Percentiles rank a stretch among this genome's conserved stretches.
Evolutionary conservation across 805 yeast species (phyloP).

Genomic region (Pichia kluyveri): DNA sequence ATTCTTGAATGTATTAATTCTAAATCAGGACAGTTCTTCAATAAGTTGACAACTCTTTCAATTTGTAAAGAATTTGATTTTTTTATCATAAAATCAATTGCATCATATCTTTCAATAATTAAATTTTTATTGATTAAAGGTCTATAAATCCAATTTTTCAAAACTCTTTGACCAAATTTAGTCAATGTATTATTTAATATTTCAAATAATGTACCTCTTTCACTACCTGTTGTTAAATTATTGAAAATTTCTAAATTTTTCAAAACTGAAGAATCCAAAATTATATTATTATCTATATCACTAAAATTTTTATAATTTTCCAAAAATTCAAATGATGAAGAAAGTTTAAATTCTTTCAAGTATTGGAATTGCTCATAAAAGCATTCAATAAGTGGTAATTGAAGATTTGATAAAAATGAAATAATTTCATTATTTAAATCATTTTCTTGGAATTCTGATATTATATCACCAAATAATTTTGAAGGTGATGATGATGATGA

Average conservation of each 20-base stretch:
- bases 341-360: constrained; percentile 54
- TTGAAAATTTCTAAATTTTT: constrained; percentile 66
- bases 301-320: constrained; percentile 47
- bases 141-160: constrained; percentile 63
- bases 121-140: constrained; percentile 52
- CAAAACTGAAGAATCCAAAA: constrained; percentile 58
- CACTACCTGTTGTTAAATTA: constrained; percentile 47
- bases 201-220: constrained; percentile 70
- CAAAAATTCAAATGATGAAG: constrained; percentile 42
- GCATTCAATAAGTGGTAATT: constrained; percentile 15
- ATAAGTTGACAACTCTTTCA: constrained; percentile 19
- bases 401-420: constrained; percentile 11
- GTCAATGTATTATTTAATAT: constrained; percentile 75
- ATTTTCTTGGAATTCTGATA: constrained; percentile 2
- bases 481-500: neutral
- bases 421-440: constrained; percentile 7
- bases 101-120: constrained; percentile 55
- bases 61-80: constrained; percentile 31
- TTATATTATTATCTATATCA: constrained; percentile 33
- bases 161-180: constrained; percentile 58
- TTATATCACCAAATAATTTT: neutral
- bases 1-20: constrained; percentile 49
- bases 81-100: constrained; percentile 41
- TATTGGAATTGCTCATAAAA: constrained; percentile 42
- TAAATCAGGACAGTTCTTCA: constrained; percentile 40